Conservation (phyloP, 805 yeast genomes). For the Ogataea nakhonphanomensis region DNA sequence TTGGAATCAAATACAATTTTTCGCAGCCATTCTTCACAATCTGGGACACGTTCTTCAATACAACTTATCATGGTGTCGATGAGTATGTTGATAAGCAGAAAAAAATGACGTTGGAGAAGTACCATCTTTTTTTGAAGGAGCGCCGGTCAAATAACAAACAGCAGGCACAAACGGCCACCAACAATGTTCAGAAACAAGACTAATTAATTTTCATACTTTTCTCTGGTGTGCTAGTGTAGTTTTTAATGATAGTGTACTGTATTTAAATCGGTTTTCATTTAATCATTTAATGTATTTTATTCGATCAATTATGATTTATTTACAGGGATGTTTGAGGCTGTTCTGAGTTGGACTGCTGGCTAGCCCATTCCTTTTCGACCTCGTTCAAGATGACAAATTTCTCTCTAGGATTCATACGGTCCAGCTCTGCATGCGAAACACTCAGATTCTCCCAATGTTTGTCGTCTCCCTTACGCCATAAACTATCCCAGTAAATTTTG, state of each 20-base stretch:
- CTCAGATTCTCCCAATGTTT: constrained; percentile 62
- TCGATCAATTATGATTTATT: constrained; percentile 1
- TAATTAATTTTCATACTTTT: not conserved
- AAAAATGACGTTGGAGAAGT: constrained; percentile 63
- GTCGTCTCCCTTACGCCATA: constrained; percentile 83
- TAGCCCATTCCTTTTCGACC: constrained; percentile 38
- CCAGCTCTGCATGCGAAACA: constrained; percentile 60
- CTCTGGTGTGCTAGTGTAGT: too few species aligned
- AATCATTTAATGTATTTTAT: not conserved
- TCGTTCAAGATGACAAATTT: constrained; percentile 64
- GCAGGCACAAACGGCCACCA: constrained; percentile 1
- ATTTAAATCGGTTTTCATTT: not conserved
- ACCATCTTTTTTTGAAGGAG: constrained; percentile 51
- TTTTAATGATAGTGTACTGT: too few species aligned
- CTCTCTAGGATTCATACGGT: constrained; percentile 56
- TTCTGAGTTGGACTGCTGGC: constrained; percentile 3
- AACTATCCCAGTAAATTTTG: constrained; percentile 74
- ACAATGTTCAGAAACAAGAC: constrained; percentile 1
- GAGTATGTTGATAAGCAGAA: constrained; percentile 64
- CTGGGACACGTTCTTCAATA: constrained; percentile 77
- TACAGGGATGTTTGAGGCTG: constrained; percentile 6
- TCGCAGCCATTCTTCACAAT: constrained; percentile 94
- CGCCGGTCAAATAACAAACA: constrained; percentile 27
- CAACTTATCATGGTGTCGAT: constrained; percentile 67
- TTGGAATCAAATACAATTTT: constrained; percentile 90